These are phyloP conservation scores for Aspergillus novofumigatus DNA, from an alignment of 2,329 filamentous ascomycete genomes.

Conservation along the genomic window DNA sequence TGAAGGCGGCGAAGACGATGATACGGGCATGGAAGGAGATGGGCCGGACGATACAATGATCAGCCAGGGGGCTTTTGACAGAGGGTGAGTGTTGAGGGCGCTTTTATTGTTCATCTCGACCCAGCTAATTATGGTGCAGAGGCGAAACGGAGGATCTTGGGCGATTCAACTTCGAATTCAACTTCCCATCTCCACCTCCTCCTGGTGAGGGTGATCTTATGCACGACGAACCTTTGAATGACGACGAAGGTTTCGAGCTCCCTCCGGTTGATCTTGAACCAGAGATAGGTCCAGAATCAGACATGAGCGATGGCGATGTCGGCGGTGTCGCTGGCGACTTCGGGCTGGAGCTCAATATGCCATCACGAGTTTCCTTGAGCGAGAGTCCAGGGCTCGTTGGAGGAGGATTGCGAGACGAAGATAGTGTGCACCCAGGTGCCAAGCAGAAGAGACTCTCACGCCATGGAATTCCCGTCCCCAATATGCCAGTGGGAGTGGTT, in stretches of 20 bases:
- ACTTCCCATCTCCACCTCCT: constrained; percentile 35
- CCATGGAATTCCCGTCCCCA: constrained; percentile 71
- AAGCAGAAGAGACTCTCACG: constrained; percentile 60
- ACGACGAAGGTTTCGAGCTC: constrained; percentile 35
- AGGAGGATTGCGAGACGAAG: constrained; percentile 34
- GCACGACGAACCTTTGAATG: constrained; percentile 26
- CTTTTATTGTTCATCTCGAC: not conserved
- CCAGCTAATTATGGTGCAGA: constrained; percentile 20
- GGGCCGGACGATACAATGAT: constrained; percentile 33
- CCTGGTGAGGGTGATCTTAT: constrained; percentile 27
- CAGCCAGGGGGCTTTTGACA: constrained; percentile 37
- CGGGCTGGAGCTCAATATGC: constrained; percentile 29
- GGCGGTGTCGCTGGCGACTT: constrained; percentile 24
- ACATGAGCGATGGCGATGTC: constrained; percentile 22
- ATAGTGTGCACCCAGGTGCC: constrained; percentile 21
- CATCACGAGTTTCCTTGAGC: constrained; percentile 25
- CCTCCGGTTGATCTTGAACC: constrained; percentile 24
- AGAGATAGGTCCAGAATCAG: constrained; percentile 22
- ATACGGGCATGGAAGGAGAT: constrained; percentile 34
- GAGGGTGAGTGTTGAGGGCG: constrained; percentile 25
- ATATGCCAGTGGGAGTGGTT: constrained; percentile 67
- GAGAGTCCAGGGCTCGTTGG: constrained; percentile 31
- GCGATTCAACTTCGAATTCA: constrained; percentile 39
- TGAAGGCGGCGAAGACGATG: constrained; percentile 30
- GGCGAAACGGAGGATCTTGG: constrained; percentile 43